A percentile compares a stretch with the other conserved stretches of the same genome.
Evolutionary conservation across 2,329 filamentous ascomycete genomes (phyloP).

Genomic region (Cladosporium sphaerospermum): DNA sequence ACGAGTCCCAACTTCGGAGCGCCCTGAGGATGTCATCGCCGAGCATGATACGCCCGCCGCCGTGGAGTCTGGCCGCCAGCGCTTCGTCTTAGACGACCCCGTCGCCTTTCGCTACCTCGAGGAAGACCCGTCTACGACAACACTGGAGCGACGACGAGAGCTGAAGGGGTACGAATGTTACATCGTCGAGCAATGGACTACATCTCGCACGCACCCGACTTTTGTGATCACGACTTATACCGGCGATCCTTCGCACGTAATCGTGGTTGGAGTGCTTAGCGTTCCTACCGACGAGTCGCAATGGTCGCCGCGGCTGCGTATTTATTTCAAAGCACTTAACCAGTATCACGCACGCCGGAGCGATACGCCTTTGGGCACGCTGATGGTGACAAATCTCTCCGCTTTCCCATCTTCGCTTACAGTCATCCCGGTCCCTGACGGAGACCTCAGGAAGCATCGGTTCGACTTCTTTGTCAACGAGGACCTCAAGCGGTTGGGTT

Average conservation of each 20-base stretch:
- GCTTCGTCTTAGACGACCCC: slow-evolving; percentile 60
- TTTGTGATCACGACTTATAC: slow-evolving; percentile 91
- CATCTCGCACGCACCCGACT: slow-evolving; percentile 82
- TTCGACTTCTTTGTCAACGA: slow-evolving; percentile 91
- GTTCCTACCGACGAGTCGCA: slow-evolving; percentile 71
- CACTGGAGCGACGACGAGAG: slow-evolving; percentile 64
- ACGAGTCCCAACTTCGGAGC: slow-evolving; percentile 1
- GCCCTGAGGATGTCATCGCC: slow-evolving; percentile 5
- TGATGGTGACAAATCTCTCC: slow-evolving; percentile 93
- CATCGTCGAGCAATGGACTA: slow-evolving; percentile 95
- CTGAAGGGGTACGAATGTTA: slow-evolving; percentile 87
- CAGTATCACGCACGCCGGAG: slow-evolving; percentile 79
- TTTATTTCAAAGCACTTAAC: slow-evolving; percentile 81
- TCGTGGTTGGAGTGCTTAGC: slow-evolving; percentile 73
- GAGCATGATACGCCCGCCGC: slow-evolving; percentile 21
- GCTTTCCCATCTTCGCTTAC: slow-evolving; percentile 87
- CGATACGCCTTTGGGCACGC: slow-evolving; percentile 71
- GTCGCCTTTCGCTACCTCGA: slow-evolving; percentile 71
- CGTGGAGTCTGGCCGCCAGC: slow-evolving; percentile 40
- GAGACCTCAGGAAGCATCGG: slow-evolving; percentile 72
- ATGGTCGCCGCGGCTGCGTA: slow-evolving; percentile 72
- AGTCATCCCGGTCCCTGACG: slow-evolving; percentile 83
- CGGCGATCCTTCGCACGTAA: slow-evolving; percentile 70
- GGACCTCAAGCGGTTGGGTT: slow-evolving; percentile 84
- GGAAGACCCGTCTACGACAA: slow-evolving; percentile 69